Base-by-base conservation (phyloP, 2,329 filamentous ascomycete genomes). In the Nothopassalora personata region DNA sequence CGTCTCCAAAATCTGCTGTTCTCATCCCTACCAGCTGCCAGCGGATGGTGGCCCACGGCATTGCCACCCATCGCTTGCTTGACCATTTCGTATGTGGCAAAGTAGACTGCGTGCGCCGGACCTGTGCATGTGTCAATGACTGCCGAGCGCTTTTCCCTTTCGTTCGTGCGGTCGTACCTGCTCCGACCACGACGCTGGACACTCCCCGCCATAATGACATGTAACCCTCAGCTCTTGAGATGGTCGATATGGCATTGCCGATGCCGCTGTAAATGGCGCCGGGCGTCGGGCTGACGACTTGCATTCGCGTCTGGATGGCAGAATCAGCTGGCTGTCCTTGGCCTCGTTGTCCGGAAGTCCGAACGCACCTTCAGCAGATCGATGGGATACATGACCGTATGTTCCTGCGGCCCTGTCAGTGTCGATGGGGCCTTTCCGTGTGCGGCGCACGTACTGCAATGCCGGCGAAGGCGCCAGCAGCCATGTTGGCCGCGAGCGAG, bases 341-440 rank as follows among this genome's bases (percentile, higher is more conserved):
- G 11, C 46, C 28, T n/a, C 39, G 34, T 53, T 43, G 52, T 47
- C 58, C 28, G 28, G 10, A 45, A 34, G 23, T 54, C 47, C 59
- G 43, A 54, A 70, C 80, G 65, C 75, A 97, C 94, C 88, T 99
- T 99, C 73, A 99, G 89, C 67, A 96, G 86, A 79, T 99, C 94
- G 72, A 99, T 89, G 19, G 94, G 94, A 74, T 99, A 99, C 94
- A 99, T 97, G 70, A 96, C 92, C 60, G 93, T 95, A 77, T 97
- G 93, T 79, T 97, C 93, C 92, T 97, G 67, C 54, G 61, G 60
- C 47, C 58, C 10, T 30, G 46, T 49, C 28, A 49, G 46, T 11
- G 46, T 49, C 46, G 18, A 28, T 13, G 10, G 19, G 18, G 3
- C 19, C n/a, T 31, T 49, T 1, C 28, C 8, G 23, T 28, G 23